A percentile compares a stretch with the other conserved stretches of the same genome.
Conservation (phyloP, 352 stramenopile genomes). For the Phytophthora pinifolia region DNA sequence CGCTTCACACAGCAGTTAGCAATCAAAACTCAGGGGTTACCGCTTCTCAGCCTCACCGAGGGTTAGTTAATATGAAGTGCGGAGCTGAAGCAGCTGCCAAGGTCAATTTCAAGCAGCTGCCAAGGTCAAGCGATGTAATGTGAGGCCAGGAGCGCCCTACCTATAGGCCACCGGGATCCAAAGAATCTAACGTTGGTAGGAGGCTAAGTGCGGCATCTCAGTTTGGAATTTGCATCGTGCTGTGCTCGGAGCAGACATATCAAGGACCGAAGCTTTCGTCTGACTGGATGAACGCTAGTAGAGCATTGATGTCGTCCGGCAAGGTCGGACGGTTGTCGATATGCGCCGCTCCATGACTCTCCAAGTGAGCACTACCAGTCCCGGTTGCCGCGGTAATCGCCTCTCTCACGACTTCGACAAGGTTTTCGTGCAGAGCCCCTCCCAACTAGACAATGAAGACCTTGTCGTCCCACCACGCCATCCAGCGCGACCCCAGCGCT, state of each 20-base stretch:
- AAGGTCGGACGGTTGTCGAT: not conserved
- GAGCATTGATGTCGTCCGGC: not conserved
- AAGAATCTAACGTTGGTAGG: too few relatives aligned
- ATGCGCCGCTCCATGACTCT: not conserved
- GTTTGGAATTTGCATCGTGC: too few relatives aligned
- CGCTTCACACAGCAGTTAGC: too few relatives aligned
- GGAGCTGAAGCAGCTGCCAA: too few relatives aligned
- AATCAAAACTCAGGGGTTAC: too few relatives aligned
- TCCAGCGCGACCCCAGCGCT: not conserved
- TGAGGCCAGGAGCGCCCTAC: too few relatives aligned
- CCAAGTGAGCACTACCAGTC: not conserved
- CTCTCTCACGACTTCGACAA: not conserved
- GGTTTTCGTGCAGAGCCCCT: not conserved
- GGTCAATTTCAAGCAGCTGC: too few relatives aligned
- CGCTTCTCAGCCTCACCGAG: too few relatives aligned
- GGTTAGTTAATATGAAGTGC: too few relatives aligned
- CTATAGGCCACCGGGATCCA: too few relatives aligned
- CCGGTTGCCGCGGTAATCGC: conserved; percentile 1
- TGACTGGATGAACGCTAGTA: not conserved
- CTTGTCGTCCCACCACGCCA: conserved; percentile 1
- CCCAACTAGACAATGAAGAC: conserved; percentile 4
- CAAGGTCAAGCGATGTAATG: too few relatives aligned
- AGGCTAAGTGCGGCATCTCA: not conserved
- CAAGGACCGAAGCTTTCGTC: conserved; percentile 8
- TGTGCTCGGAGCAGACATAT: too few relatives aligned